Percentiles rank a stretch among this genome's conserved stretches.
Conservation (phyloP, 202 grass and related monocot species). For the Digitaria exilis region DNA sequence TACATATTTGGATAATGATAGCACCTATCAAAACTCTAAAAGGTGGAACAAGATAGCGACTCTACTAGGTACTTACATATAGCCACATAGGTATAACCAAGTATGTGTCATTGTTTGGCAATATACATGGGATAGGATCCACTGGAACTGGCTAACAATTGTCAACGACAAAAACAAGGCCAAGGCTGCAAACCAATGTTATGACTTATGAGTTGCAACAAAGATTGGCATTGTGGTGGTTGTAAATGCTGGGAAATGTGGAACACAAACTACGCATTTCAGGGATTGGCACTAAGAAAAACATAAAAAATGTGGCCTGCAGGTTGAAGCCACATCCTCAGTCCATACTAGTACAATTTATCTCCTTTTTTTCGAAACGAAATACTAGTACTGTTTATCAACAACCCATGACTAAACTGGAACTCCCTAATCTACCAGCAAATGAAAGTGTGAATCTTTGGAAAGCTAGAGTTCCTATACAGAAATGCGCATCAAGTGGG, state of each 20-base stretch:
- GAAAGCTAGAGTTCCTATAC: neutral
- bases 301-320: neutral
- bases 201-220: neutral
- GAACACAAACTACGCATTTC: neutral
- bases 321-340: slow-evolving; percentile 4
- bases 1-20: neutral
- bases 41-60: slow-evolving; percentile 3
- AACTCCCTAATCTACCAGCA: neutral
- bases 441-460: neutral
- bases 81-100: slow-evolving; percentile 15
- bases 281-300: slow-evolving; percentile 9
- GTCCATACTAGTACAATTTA: neutral
- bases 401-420: neutral
- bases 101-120: neutral
- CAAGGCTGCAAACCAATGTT: slow-evolving; percentile 9
- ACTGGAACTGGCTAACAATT: slow-evolving; percentile 11
- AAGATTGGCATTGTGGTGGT: neutral
- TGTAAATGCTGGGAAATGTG: neutral
- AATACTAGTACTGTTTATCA: neutral
- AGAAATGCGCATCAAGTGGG: neutral
- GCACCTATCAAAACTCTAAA: neutral
- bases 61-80: neutral
- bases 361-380: too few species aligned
- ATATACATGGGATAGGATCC: neutral
- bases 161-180: slow-evolving; percentile 9